Evolutionary conservation across 306 rosid species (phyloP), one percentile per base, ranked within the genome.

Genomic region (Castanopsis chinensis): DNA sequence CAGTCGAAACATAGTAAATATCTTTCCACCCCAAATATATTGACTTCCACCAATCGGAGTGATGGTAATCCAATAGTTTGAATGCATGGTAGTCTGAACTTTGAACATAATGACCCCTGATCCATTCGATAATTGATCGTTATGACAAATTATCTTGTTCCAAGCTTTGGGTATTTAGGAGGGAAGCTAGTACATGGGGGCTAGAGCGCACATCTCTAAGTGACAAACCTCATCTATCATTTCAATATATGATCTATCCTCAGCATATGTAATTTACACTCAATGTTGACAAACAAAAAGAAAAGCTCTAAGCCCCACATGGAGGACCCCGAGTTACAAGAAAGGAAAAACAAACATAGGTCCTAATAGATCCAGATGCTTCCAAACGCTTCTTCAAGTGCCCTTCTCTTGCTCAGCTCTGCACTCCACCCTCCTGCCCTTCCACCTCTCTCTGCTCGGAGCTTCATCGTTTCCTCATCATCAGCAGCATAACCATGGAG

Each of bases 401-500:
- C 94, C 75, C 96, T 85, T 84, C 84, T 95, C 93, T 85, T 87
- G 86, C 96, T 88, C 17, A 91, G 80, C 73, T 91, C 92, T 59
- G 32, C 30, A 79, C 90, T 91, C 97, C 97, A 94, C 71, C 99
- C 97, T 52, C 97, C 97, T 37, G 99, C 97, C 83, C 88, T 85
- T 27, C 87, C 90, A 20, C 88, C 94, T 71, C 89, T 89, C 86
- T 88, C 97, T 8, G 91, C 96, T 77, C 93, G 85, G 7, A 88
- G 86, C 90, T 82, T 84, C 85, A 80, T 68, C 75, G 84, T 71
- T 85, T 92, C 95, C 41, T 90, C 91, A 49, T 90, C 93, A 51
- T 92, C 99, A 32, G 56, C 82, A 0, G 87, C 78, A 72, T 89
- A 89, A 68, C 91, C 94, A 20, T 72, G 88, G 70, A 86, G 79